Base-by-base conservation (phyloP, 2,329 filamentous ascomycete species). In the Colletotrichum tabaci region DNA sequence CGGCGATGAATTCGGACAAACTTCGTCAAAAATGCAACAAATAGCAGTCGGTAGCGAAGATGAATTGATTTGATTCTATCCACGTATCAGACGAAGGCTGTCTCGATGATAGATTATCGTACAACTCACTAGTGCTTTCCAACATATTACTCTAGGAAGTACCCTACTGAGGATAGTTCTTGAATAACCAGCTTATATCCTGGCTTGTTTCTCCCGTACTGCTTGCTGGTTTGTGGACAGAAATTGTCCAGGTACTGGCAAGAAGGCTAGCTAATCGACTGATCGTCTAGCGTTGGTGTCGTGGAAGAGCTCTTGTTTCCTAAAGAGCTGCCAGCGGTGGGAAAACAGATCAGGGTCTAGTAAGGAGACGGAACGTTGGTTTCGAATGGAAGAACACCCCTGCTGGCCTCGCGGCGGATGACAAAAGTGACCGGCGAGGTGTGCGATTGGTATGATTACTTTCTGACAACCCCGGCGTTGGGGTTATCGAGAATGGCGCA, bases 381-480 rank as follows among this genome's bases (percentile, higher is more conserved):
- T 49, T 18, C 18, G 15, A 61, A 66, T 52, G 46, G 21, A n/a
- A 46, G 21, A 9, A 44, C 10, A n/a, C 40, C 46, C 42, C 47
- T 49, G 16, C 35, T 70, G 38, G 53, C 61, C 70, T 66, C 56
- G 30, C 47, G 26, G 30, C 47, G 26, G 49, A 53, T 71, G 61
- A 66, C 38, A n/a, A 49, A 47, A 73, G 75, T 74, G 71, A 75
- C 73, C 68, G 61, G 75, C 75, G 75, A 80, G 75, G 77, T 72
- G 63, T 72, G 67, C 67, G 72, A 71, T 70, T 73, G 66, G 62
- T 62, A 44, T 66, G 74, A 74, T 82, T 84, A 88, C 77, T 85
- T 77, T 75, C 76, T 78, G 74, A 76, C 76, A 73, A 87, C 86
- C 87, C 86, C 86, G 75, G 73, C 86, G 77, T 86, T 88, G 86